Evolutionary conservation across 2,329 filamentous ascomycete genomes (phyloP).

Genomic region (Helotiales sp.): DNA sequence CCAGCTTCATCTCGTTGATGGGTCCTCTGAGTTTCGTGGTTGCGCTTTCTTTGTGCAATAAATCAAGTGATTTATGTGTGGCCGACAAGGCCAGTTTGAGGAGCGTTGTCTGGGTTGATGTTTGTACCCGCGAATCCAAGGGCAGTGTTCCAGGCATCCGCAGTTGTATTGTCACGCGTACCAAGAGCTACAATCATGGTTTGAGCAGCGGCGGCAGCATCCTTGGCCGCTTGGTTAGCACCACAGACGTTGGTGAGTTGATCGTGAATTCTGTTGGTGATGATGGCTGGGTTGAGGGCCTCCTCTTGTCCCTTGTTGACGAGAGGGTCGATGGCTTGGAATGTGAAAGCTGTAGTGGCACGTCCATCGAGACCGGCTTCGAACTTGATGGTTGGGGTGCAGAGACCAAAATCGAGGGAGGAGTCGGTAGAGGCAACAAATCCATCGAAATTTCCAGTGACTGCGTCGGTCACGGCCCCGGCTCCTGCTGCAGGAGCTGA

Average conservation of each 20-base stretch:
- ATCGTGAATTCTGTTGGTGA: constrained; percentile 71
- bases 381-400: constrained; percentile 55
- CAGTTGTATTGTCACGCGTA: constrained; percentile 48
- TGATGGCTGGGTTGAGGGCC: constrained; percentile 71
- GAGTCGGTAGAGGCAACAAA: constrained; percentile 27
- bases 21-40: no score
- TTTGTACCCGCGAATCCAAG: constrained; percentile 38
- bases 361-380: constrained; percentile 53
- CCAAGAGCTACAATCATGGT: constrained; percentile 50
- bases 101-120: constrained; percentile 34
- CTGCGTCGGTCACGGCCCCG: constrained; percentile 13
- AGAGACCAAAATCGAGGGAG: constrained; percentile 49
- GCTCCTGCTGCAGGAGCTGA: constrained; percentile 5
- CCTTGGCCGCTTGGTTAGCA: constrained; percentile 59
- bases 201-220: constrained; percentile 53
- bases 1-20: not conserved
- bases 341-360: constrained; percentile 60
- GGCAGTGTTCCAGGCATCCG: constrained; percentile 43
- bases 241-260: constrained; percentile 67
- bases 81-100: constrained; percentile 31
- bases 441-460: constrained; percentile 19
- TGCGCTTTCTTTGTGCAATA: not conserved
- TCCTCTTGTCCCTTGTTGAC: constrained; percentile 63
- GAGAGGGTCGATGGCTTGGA: constrained; percentile 65
- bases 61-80: constrained; percentile 23